These are phyloP conservation scores for Globisporangium parvum DNA, from an alignment of 352 stramenopile species.

Conservation along the genomic window DNA sequence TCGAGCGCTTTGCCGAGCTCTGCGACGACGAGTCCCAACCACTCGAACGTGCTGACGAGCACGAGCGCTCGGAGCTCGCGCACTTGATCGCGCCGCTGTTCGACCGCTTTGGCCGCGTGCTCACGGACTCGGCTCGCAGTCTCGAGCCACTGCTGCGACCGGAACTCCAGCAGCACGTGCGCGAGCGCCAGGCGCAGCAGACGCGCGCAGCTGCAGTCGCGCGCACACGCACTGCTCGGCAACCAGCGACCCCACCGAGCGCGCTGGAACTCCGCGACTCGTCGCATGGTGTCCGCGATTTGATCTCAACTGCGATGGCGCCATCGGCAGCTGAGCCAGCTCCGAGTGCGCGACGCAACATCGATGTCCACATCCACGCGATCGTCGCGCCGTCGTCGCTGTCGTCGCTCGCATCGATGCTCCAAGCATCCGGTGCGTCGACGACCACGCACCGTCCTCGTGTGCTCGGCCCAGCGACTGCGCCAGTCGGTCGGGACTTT, in stretches of 20 bases:
- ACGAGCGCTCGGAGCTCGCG: conserved; percentile 53
- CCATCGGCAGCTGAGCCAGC: conserved; percentile 21
- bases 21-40: conserved; percentile 35
- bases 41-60: background rate
- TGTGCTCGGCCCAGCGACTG: conserved; percentile 21
- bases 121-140: conserved; percentile 58
- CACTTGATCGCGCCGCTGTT: conserved; percentile 71
- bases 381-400: conserved; percentile 75
- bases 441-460: conserved; percentile 8
- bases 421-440: conserved; percentile 14
- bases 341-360: conserved; percentile 59
- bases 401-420: conserved; percentile 49
- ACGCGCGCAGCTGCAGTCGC: conserved; percentile 1
- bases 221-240: conserved; percentile 4
- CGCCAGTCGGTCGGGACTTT: conserved; percentile 20
- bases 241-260: conserved; percentile 6
- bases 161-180: conserved; percentile 35
- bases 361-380: conserved; percentile 86
- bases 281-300: conserved; percentile 47
- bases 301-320: conserved; percentile 42
- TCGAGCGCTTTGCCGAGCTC: conserved; percentile 55
- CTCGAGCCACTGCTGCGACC: conserved; percentile 58
- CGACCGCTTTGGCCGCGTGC: conserved; percentile 68
- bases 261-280: conserved; percentile 33
- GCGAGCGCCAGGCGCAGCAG: conserved; percentile 30